These are phyloP conservation scores for Encephalitozoon cuniculi DNA, from an alignment of 371 early-diverging fungal species.

Conservation along the genomic window DNA sequence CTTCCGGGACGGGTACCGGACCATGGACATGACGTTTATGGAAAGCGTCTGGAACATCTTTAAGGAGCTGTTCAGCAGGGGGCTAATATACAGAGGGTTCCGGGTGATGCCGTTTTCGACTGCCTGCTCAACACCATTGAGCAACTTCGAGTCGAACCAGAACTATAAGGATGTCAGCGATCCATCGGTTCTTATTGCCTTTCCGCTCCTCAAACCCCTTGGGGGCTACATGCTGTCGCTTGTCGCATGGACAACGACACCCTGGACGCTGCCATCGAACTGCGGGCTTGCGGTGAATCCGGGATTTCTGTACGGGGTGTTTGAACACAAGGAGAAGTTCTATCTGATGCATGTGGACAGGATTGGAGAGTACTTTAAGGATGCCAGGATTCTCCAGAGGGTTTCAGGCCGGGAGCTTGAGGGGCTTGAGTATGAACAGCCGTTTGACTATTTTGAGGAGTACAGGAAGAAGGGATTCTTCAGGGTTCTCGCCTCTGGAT, in stretches of 20 bases:
- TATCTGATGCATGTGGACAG: conserved; percentile 40
- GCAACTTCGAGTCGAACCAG: conserved; percentile 96
- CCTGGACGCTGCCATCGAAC: conserved; percentile 98
- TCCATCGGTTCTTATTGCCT: conserved; percentile 83
- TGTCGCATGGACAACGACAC: conserved; percentile 99
- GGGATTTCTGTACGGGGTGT: conserved; percentile 82
- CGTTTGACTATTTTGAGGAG: conserved; percentile 74
- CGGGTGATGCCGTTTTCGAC: conserved; percentile 98
- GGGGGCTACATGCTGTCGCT: conserved; percentile 65
- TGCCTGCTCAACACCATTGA: conserved; percentile 84
- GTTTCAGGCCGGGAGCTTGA: conserved; percentile 73
- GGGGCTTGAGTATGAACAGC: conserved; percentile 78
- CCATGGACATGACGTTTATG: conserved; percentile 85
- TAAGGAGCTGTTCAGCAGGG: conserved; percentile 85
- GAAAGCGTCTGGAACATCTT: conserved; percentile 99
- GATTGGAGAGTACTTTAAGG: conserved; percentile 44
- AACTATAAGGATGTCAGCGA: conserved; percentile 98
- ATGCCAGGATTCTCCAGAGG: conserved; percentile 66
- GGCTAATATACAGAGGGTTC: conserved; percentile 88
- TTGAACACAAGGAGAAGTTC: conserved; percentile 65
- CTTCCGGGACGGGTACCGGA: conserved; percentile 98
- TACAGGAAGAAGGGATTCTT: conserved; percentile 67
- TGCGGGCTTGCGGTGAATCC: conserved; percentile 84
- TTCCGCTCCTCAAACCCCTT: conserved; percentile 64
- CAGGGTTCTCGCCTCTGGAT: conserved; percentile 75